Base-by-base conservation (phyloP, 495 filamentous ascomycete genomes). In the Aspergillus affinis region DNA sequence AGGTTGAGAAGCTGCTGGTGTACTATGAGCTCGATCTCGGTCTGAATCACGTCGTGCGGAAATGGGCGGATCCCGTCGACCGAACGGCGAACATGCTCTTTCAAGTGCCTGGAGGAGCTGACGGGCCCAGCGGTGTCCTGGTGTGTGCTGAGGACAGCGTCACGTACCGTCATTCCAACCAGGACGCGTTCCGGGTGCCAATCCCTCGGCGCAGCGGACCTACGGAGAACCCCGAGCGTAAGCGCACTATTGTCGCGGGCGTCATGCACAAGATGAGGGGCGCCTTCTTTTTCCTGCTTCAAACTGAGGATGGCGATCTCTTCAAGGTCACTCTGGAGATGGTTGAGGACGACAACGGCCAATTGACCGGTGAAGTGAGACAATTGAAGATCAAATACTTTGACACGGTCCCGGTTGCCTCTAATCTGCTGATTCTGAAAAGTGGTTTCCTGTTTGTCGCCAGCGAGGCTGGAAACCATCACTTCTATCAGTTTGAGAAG, bases 21-120 rank as follows among this genome's bases (percentile, higher is more conserved):
- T 99, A 97, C 69, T 99, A 99, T 62, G 93, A 98, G 75, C 86
- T 98, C 13, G 94, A 99, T 70, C 82, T 99, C 48, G 94, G 95
- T 29, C 77, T 99, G 54, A 99, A 99, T 62, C 95, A 98, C 73
- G 93, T 99, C 27, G 91, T 98, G 17, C 86, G 92, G 51, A 97
- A 92, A 70, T 98, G 95, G 93, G 85, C 90, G 15, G 94, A 98
- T 65, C 84, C 89, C 0, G 95, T 99, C 4, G 92, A 97, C 72
- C 88, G 93, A 29, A 92, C 90, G 10, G 88, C 93, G 6, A 91
- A 87, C 30, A 87, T 96, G 64, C 81, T 99, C 5, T 97, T 98
- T 71, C 93, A 97, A 67, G 93, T 98, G 5, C 95, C 95, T 4
- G 95, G 95, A 36, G 95, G 94, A 29, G 88, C 87, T 12, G 92